A percentile compares a stretch with the other conserved stretches of the same genome.
Evolutionary conservation across 768 basidiomycete species (phyloP).

Genomic region (Suillus ampliporus): DNA sequence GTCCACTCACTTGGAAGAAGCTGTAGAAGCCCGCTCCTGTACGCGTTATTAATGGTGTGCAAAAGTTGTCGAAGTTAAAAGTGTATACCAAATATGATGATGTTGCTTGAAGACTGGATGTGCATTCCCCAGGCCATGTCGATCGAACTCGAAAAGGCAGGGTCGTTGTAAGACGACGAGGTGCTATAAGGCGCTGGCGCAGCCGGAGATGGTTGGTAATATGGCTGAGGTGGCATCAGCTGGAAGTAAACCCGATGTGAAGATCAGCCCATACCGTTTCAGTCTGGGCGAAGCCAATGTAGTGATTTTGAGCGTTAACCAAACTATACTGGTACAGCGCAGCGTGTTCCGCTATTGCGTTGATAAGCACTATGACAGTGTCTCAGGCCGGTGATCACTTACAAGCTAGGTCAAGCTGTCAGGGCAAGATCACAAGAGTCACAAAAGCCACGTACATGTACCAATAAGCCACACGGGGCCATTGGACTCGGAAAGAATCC

Average conservation of each 20-base stretch:
- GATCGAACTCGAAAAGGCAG: conserved; percentile 38
- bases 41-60: conserved; percentile 8
- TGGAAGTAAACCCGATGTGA: background rate
- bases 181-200: conserved; percentile 48
- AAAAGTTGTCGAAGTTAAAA: conserved; percentile 8
- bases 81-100: conserved; percentile 49
- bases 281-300: conserved; percentile 56
- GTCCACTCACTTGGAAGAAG: conserved; percentile 50
- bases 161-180: conserved; percentile 44
- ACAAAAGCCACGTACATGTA: conserved; percentile 45
- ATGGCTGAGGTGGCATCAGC: conserved; percentile 40
- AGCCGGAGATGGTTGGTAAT: conserved; percentile 53
- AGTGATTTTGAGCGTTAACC: conserved; percentile 51
- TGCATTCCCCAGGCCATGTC: conserved; percentile 49
- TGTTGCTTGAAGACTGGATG: conserved; percentile 46
- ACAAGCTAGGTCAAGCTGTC: conserved; percentile 30
- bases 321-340: conserved; percentile 56
- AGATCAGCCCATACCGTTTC: conserved; percentile 46
- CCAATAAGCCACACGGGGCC: conserved; percentile 88
- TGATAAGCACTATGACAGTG: conserved; percentile 1
- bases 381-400: conserved; percentile 13
- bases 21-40: conserved; percentile 56
- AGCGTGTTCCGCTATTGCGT: conserved; percentile 47
- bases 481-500: conserved; percentile 72
- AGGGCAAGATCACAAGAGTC: conserved; percentile 5